Evolutionary conservation across 2,329 filamentous ascomycete genomes (phyloP).

Genomic region (Pestalotiopsis sp.): DNA sequence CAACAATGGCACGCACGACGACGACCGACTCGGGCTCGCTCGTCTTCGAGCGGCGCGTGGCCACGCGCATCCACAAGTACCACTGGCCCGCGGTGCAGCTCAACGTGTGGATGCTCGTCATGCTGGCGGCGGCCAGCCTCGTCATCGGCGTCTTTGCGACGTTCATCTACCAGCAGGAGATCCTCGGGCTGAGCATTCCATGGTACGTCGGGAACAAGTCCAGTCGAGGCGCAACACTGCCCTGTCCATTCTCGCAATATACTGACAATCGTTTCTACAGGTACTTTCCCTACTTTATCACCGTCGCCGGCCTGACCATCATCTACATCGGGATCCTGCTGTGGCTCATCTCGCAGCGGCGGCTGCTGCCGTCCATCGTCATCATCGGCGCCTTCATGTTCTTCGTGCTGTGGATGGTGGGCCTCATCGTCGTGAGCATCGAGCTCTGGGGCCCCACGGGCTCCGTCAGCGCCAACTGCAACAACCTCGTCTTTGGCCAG

Average conservation of each 20-base stretch:
- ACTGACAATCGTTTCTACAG: conserved; percentile 35
- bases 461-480: conserved; percentile 62
- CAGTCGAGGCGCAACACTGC: no score
- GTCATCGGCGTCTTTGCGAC: conserved; percentile 64
- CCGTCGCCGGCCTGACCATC: conserved; percentile 60
- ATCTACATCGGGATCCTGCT: conserved; percentile 69
- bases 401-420: conserved; percentile 70
- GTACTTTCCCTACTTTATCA: conserved; percentile 71
- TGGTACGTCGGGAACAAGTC: conserved; percentile 54
- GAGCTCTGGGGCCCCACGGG: conserved; percentile 66
- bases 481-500: conserved; percentile 57
- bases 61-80: conserved; percentile 57
- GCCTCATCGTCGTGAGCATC: conserved; percentile 62
- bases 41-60: conserved; percentile 45
- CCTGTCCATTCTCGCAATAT: background rate
- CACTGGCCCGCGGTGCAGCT: conserved; percentile 71
- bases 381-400: conserved; percentile 68
- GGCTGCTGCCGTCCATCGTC: conserved; percentile 63
- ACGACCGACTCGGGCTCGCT: conserved; percentile 42
- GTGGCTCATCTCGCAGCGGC: conserved; percentile 62
- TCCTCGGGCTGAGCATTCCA: conserved; percentile 56
- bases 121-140: conserved; percentile 60
- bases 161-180: conserved; percentile 62
- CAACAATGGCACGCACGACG: conserved; percentile 39
- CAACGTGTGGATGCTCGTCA: conserved; percentile 69